Percentiles rank a stretch among this genome's conserved stretches.
These are phyloP conservation scores for Paecilomyces sp. DNA, from an alignment of 2,329 filamentous ascomycete species.

Conservation along the genomic window DNA sequence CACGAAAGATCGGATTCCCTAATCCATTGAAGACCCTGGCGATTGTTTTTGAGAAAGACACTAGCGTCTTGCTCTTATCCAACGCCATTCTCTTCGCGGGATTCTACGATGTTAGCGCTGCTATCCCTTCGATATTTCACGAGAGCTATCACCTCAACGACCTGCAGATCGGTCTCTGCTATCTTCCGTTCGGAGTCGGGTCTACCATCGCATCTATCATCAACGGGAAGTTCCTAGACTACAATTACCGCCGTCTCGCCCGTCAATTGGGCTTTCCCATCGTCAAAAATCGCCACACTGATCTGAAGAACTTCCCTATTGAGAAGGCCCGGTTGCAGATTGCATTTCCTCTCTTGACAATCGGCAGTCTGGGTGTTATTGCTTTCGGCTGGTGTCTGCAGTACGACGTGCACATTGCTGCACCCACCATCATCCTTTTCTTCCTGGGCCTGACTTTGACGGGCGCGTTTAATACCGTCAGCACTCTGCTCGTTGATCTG, in stretches of 20 bases:
- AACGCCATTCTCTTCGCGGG: conserved; percentile 33
- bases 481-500: conserved; percentile 41
- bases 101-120: conserved; percentile 37
- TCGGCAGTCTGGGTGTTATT: conserved; percentile 23
- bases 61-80: conserved; percentile 28
- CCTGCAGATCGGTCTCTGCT: conserved; percentile 36
- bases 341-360: conserved; percentile 28
- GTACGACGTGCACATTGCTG: conserved; percentile 22
- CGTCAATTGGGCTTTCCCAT: conserved; percentile 22
- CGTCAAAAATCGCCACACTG: conserved; percentile 25
- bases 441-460: conserved; percentile 32
- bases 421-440: conserved; percentile 32
- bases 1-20: conserved; percentile 21
- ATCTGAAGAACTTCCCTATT: conserved; percentile 36
- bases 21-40: conserved; percentile 33
- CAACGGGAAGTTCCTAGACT: conserved; percentile 36
- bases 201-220: conserved; percentile 32
- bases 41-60: conserved; percentile 27
- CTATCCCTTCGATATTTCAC: conserved; percentile 29
- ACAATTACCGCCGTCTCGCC: conserved; percentile 35
- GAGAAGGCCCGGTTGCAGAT: conserved; percentile 37
- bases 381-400: conserved; percentile 38
- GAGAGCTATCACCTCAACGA: conserved; percentile 32
- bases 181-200: conserved; percentile 36
- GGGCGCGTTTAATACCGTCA: conserved; percentile 36